Base-by-base conservation (phyloP, 164 flowering plant species). In the Tetracentron sinense region DNA sequence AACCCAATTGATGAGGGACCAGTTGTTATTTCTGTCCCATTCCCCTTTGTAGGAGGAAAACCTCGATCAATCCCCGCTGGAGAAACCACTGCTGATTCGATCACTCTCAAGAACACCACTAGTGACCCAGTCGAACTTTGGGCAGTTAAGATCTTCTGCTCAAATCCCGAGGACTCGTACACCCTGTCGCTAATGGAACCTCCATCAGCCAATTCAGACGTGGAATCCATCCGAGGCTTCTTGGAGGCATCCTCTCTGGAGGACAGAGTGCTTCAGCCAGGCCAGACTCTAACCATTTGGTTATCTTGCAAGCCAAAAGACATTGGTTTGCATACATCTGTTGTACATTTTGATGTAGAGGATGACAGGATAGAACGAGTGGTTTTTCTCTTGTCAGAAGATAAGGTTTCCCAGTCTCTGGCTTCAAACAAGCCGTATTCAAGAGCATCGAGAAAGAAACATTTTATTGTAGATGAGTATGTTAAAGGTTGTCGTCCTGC, bases 101-200 rank as follows among this genome's bases (percentile, higher is more conserved):
- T 92, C 11, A 86, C 94, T 1, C 58, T 95, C 2, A 63, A 61
- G 52, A 95, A 95, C 79, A 83, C 79, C 5, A 85, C 91, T 35
- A 22, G 20, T 55, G 96, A 90, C 0, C 72, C 92, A 5, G 63
- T 92, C 47, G 90, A 88, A 6, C 72, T 95, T 0, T 88, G 94
- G 94, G 63, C 66, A 16, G 76, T 83, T 25, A 77, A 57, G 20
- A 92, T 95, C 22, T 87, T 68, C 53, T 74, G 83, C 48, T 92
- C 97, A 12, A 88, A 70, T 51, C 99, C 97, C 1, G 82, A 76
- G 38, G 75, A 83, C 26, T 68, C 89, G 2, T 95, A 81, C 66
- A 83, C 83, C 1, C 67, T 92, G n/a, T 92, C 99, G 0, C 6
- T 91, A 47, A 81, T 79, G 82, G 73, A 88, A 70, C 99, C 99